phyloP scores from a whole-genome alignment of 1,284 basidiomycete genomes.

The Spongiforma sp. region DNA sequence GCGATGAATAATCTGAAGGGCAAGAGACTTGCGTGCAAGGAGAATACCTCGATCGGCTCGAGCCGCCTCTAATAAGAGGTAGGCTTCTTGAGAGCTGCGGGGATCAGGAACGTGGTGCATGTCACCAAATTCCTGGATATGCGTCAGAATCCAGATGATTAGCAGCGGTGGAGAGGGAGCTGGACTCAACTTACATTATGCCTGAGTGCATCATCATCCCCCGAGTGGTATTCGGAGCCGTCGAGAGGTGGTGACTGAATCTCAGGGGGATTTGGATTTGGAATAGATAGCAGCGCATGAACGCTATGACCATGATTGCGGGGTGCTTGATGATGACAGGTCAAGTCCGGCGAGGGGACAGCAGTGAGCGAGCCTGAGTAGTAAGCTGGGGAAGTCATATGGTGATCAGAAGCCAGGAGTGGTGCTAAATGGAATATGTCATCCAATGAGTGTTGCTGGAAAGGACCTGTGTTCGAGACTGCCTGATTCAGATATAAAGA shows the following conservation, averaged over 20 bases:
- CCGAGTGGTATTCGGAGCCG: background rate
- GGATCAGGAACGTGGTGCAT: background rate
- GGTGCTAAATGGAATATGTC: slow-evolving; percentile 1
- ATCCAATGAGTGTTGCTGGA: background rate
- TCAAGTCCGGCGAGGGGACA: background rate
- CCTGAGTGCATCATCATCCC: background rate
- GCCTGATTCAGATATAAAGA: background rate
- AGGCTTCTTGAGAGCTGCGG: background rate
- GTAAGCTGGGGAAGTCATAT: background rate
- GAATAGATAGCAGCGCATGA: background rate
- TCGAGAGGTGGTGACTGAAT: background rate
- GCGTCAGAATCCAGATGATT: background rate
- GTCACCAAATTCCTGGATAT: background rate
- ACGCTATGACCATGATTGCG: background rate
- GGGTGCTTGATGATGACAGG: background rate
- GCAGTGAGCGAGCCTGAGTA: background rate
- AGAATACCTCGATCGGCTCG: background rate
- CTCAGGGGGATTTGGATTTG: background rate
- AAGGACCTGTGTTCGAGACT: background rate
- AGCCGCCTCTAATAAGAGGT: background rate
- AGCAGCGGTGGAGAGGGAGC: background rate
- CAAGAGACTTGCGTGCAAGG: background rate
- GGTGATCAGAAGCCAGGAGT: background rate
- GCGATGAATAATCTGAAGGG: background rate
- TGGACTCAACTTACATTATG: background rate